Evolutionary conservation across 495 filamentous ascomycete species (phyloP), one percentile per base, ranked within the genome.

Genomic region (Annulohypoxylon nitens): DNA sequence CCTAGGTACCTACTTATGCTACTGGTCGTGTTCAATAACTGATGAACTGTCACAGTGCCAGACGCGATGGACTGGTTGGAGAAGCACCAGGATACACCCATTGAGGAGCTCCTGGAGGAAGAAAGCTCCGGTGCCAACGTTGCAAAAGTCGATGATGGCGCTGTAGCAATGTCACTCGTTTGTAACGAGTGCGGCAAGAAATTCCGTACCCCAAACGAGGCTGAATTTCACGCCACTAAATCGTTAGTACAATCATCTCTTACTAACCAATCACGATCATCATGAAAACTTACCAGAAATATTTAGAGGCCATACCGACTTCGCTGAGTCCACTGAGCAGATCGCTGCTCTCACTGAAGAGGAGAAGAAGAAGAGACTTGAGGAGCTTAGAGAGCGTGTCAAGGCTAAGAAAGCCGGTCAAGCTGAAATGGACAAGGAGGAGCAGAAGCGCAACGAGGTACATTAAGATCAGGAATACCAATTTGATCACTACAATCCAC

Each of bases 171-270:
- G 71, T 88, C 86, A 11, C 80, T 89, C 39, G 78, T 87, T 54
- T 99, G 96, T 88, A 94, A 96, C 61, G 95, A 97, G 47, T 99
- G 96, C 75, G 91, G 91, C 55, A 97, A 97, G 84, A 93, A 91
- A 77, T 96, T 99, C 82, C 86, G 93, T 61, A 92, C 88, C 81
- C 85, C 88, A 55, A 90, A 88, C 12, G 89, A 92, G 73, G 97
- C 94, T 5, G 90, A 97, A 71, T 97, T 93, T 78, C 96, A 99
- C 80, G 97, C 94, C 36, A 88, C 87, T 63, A 97, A 95, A 81
- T 93, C 93, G 89, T 91, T 77, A 67, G 87, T 76, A 41, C n/a
- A 54, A 53, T 26, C 48, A 0, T 18, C 9, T 30, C 14, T 14
- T 5, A 50, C 30, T 50, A 41, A 14, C 5, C 9, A n/a, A 23